phyloP scores from a whole-genome alignment of 129 eudicot species.

The Cynara cardunculus region DNA sequence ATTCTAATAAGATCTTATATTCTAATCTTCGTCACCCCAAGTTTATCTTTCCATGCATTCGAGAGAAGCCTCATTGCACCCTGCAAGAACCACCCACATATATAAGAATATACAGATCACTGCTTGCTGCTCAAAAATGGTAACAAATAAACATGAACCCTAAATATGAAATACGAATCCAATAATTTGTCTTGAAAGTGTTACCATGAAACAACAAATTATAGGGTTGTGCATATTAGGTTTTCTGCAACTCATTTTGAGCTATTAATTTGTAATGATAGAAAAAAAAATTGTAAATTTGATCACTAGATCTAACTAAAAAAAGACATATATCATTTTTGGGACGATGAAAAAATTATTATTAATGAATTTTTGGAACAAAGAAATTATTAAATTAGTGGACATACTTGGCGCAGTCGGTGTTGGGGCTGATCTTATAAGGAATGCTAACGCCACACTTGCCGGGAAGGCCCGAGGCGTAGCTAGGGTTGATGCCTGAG shows the following conservation, averaged over 20 bases:
- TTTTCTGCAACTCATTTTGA: background rate
- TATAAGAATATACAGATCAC: background rate
- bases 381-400: background rate
- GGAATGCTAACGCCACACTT: slow-evolving; percentile 33
- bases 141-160: background rate
- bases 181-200: background rate
- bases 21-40: background rate
- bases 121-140: background rate
- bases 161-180: background rate
- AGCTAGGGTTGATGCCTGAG: background rate
- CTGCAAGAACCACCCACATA: background rate
- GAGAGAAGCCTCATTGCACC: background rate
- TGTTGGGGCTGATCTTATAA: slow-evolving; percentile 36
- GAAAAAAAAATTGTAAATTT: background rate
- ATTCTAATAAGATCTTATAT: background rate
- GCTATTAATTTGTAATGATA: too few relatives aligned
- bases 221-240: too few relatives aligned
- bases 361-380: background rate
- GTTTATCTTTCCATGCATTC: background rate
- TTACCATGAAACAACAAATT: too few relatives aligned
- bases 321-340: background rate
- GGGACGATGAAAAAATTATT: background rate
- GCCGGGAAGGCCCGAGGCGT: slow-evolving; percentile 32
- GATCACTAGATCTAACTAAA: background rate
- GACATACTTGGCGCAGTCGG: slow-evolving; percentile 36